These are phyloP conservation scores for Salisapilia sapeloensis DNA, from an alignment of 352 stramenopile species.

Conservation along the genomic window DNA sequence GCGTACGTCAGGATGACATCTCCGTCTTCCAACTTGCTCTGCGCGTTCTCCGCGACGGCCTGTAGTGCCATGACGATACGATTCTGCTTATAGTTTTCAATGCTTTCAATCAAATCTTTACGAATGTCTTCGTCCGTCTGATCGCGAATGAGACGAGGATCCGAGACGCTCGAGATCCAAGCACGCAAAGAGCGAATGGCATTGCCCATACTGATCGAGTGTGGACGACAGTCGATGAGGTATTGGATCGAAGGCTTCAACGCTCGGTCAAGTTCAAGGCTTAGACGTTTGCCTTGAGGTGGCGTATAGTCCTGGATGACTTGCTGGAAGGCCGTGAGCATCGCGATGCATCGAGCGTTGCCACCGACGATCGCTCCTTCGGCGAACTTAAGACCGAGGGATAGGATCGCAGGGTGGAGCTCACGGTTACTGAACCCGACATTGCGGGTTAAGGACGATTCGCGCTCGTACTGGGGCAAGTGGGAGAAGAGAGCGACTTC, in stretches of 20 bases:
- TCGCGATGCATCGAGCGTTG: slow-evolving; percentile 86
- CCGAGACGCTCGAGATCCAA: slow-evolving; percentile 74
- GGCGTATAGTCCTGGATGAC: slow-evolving; percentile 84
- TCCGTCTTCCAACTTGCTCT: slow-evolving; percentile 77
- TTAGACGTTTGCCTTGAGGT: slow-evolving; percentile 55
- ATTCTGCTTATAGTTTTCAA: slow-evolving; percentile 89
- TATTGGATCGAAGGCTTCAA: slow-evolving; percentile 91
- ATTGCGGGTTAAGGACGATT: slow-evolving; percentile 57
- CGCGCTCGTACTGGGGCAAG: slow-evolving; percentile 69
- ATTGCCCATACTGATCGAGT: slow-evolving; percentile 92
- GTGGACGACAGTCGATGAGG: slow-evolving; percentile 87
- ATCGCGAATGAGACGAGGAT: too few species aligned
- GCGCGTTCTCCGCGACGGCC: slow-evolving; percentile 78
- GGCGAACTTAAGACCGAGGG: slow-evolving; percentile 85
- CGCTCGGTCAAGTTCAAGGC: slow-evolving; percentile 75
- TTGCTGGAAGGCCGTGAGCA: slow-evolving; percentile 86
- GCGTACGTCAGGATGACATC: slow-evolving; percentile 94
- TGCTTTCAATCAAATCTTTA: slow-evolving; percentile 71
- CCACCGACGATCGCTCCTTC: slow-evolving; percentile 78
- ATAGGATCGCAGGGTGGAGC: slow-evolving; percentile 82
- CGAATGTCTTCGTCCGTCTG: slow-evolving; percentile 78
- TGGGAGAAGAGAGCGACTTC: slow-evolving; percentile 73
- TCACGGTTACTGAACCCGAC: slow-evolving; percentile 55
- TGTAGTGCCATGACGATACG: slow-evolving; percentile 85
- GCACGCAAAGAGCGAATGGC: slow-evolving; percentile 85